Conservation (phyloP, 495 filamentous ascomycete species). For the Podospora bellae-mahoneyi region DNA sequence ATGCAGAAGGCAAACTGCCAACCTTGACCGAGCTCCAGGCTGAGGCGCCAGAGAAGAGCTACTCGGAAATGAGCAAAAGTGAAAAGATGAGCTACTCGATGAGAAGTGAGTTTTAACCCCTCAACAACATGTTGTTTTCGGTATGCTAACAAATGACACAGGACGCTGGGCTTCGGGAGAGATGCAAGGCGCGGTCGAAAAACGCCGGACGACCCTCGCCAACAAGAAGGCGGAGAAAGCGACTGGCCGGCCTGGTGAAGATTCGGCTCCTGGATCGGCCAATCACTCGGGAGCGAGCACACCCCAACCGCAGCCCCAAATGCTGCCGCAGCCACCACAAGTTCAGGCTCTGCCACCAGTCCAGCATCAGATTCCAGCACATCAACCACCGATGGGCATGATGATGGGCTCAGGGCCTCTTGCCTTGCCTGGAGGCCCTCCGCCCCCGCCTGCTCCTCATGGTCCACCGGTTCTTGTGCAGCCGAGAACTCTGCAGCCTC, state of each 20-base stretch:
- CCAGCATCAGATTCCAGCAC: constrained; percentile 12
- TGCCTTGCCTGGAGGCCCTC: constrained; percentile 2
- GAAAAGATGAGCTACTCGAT: constrained; percentile 53
- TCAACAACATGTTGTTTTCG: not conserved
- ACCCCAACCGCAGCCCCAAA: constrained; percentile 4
- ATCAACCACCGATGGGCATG: constrained; percentile 8
- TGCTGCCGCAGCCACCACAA: not conserved
- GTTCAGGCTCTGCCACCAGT: constrained; percentile 5
- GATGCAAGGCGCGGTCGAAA: constrained; percentile 48
- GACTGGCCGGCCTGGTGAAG: constrained; percentile 5
- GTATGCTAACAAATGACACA: constrained; percentile 29
- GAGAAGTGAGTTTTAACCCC: constrained; percentile 39
- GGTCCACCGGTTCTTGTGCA: not conserved
- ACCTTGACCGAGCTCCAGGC: not conserved
- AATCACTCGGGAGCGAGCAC: constrained; percentile 16
- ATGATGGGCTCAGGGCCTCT: not conserved
- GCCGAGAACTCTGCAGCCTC: not conserved
- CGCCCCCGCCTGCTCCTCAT: not conserved
- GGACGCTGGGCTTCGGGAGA: constrained; percentile 50
- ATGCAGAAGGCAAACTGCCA: constrained; percentile 13
- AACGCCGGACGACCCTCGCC: constrained; percentile 48
- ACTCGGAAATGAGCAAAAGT: constrained; percentile 50
- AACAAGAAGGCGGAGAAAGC: constrained; percentile 44
- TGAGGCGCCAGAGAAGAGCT: constrained; percentile 38
- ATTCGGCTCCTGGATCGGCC: constrained; percentile 1